Evolutionary conservation across 768 basidiomycete genomes (phyloP).

Genomic region (Tricholomella constricta): DNA sequence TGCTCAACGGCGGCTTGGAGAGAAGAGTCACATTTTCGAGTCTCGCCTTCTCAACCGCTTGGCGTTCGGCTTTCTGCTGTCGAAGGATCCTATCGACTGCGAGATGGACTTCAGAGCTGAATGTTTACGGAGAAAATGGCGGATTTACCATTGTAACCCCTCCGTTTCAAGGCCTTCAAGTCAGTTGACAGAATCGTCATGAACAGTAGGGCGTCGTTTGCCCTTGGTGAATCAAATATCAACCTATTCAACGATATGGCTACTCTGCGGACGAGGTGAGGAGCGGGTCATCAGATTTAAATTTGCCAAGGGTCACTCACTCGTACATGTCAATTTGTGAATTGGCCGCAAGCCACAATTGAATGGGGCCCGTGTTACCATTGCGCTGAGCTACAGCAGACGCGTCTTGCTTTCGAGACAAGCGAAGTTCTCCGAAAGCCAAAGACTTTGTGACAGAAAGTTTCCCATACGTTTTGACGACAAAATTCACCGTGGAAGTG

Average conservation of each 20-base stretch:
- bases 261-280: conserved; percentile 52
- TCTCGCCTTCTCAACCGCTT: conserved; percentile 50
- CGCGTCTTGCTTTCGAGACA: conserved; percentile 62
- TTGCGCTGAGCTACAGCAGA: conserved; percentile 68
- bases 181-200: conserved; percentile 95
- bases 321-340: conserved; percentile 89
- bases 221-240: conserved; percentile 75
- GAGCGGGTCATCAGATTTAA: not conserved
- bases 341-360: conserved; percentile 77
- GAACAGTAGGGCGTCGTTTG: conserved; percentile 86
- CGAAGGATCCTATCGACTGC: conserved; percentile 89
- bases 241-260: conserved; percentile 81
- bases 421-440: conserved; percentile 47
- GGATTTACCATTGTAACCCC: conserved; percentile 78
- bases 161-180: conserved; percentile 72
- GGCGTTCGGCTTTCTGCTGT: conserved; percentile 72
- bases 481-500: conserved; percentile 60
- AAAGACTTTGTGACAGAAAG: conserved; percentile 65
- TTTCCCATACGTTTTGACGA: conserved; percentile 69
- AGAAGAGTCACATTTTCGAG: conserved; percentile 32
- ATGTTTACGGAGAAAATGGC: not conserved
- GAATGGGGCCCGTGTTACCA: conserved; percentile 54
- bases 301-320: conserved; percentile 56
- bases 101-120: not conserved
- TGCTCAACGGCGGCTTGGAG: conserved; percentile 21